phyloP scores from a whole-genome alignment of 2,329 filamentous ascomycete species.

The Sporothrix phasma region DNA sequence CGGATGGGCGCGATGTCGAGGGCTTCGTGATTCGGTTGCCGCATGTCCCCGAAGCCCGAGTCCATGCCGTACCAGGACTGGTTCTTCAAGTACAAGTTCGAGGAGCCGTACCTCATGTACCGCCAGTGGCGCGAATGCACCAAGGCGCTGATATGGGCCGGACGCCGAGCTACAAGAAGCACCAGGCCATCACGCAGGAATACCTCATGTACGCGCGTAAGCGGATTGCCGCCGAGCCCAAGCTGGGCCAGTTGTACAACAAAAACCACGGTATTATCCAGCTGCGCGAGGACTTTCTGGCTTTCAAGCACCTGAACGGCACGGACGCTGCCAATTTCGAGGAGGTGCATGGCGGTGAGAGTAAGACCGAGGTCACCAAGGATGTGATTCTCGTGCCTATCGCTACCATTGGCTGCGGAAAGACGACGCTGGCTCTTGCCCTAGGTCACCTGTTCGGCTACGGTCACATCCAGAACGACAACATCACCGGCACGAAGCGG shows the following conservation, averaged over 20 bases:
- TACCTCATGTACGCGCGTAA: slow-evolving; percentile 75
- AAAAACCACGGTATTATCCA: slow-evolving; percentile 92
- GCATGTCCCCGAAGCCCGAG: slow-evolving; percentile 44
- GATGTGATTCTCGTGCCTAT: slow-evolving; percentile 81
- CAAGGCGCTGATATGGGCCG: slow-evolving; percentile 74
- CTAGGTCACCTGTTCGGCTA: slow-evolving; percentile 76
- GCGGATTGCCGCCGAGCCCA: slow-evolving; percentile 58
- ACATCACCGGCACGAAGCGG: slow-evolving; percentile 71
- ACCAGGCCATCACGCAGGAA: slow-evolving; percentile 79
- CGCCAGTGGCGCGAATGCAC: slow-evolving; percentile 97
- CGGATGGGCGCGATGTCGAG: slow-evolving; percentile 84
- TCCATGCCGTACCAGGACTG: slow-evolving; percentile 64
- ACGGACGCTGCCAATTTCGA: slow-evolving; percentile 78
- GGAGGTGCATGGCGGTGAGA: slow-evolving; percentile 41
- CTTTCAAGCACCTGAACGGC: slow-evolving; percentile 73
- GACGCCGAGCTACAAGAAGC: slow-evolving; percentile 72
- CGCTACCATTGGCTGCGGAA: slow-evolving; percentile 90
- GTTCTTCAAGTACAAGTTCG: slow-evolving; percentile 99
- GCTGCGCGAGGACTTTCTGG: slow-evolving; percentile 78
- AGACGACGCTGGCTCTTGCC: slow-evolving; percentile 83
- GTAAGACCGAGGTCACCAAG: slow-evolving; percentile 44
- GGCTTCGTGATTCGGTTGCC: slow-evolving; percentile 94
- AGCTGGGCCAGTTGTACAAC: slow-evolving; percentile 61
- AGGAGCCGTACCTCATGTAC: slow-evolving; percentile 98
- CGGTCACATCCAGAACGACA: slow-evolving; percentile 95